Base-by-base conservation (phyloP, 805 yeast species). In the Teunomyces gatunensis region DNA sequence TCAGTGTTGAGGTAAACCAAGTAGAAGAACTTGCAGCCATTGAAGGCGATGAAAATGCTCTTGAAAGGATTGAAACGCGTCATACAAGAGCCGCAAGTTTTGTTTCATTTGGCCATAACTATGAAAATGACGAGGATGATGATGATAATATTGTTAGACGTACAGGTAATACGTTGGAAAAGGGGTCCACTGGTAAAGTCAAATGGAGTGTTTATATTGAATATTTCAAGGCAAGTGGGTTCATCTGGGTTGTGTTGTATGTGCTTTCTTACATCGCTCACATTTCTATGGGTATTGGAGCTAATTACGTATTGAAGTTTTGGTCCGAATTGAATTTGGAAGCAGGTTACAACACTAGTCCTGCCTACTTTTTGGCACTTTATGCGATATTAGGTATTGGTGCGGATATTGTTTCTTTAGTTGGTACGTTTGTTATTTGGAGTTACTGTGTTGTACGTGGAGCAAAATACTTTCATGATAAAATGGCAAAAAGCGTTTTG, bases 241-340 rank as follows among this genome's bases (percentile, higher is more conserved):
- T 56, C 53, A 42, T 49, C 9, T 63, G 54, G 42, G 49, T 68
- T 42, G 46, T 54, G 5, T 45, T 65, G 17, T 65, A 64, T 47
- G 52, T 65, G 39, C 44, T 54, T 5, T 58, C 59, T 10, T 54
- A 63, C 7, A 53, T 56, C 2, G 42, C 51, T 40, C 57, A 61
- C 21, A 57, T 62, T 23, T 43, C 50, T n/a, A 47, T 55, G 10
- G 46, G 50, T 3, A 50, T 64, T 36, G 42, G 55, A n/a, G 66
- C 65, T 29, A 64, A 59, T 39, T 63, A 62, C 48, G 49, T 67
- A 9, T 57, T 69, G 52, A 67, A 66, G 49, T 51, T 54, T 36
- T 70, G 75, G 75, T 68, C 75, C 2, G 72, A 69, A 46, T 47
- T 50, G 28, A 69, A 68, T 44, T 49, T 57, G 17, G 48, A 47